A percentile compares a stretch with the other conserved stretches of the same genome.
Conservation (phyloP, 2,329 filamentous ascomycete genomes). For the Diaporthe vaccinii region DNA sequence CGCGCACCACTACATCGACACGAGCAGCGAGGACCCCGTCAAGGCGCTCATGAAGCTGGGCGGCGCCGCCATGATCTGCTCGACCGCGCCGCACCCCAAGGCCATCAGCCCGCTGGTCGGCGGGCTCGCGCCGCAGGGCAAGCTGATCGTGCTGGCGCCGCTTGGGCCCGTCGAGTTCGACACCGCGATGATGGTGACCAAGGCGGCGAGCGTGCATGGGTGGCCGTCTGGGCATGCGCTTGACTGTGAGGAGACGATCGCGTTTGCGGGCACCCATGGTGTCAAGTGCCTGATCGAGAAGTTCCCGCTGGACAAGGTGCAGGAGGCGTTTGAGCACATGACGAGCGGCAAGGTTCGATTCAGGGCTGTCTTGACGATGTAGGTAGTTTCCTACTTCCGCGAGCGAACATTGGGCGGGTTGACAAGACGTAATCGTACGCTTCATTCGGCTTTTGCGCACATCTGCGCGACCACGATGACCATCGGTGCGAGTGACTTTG, state of each 20-base stretch:
- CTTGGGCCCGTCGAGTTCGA: conserved; percentile 61
- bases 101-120: conserved; percentile 65
- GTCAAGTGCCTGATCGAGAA: conserved; percentile 75
- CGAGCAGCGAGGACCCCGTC: conserved; percentile 63
- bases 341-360: conserved; percentile 38
- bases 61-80: conserved; percentile 71
- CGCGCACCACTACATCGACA: conserved; percentile 72
- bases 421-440: neutral
- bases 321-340: conserved; percentile 53
- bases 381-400: too few relatives aligned
- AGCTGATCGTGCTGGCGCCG: conserved; percentile 68
- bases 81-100: conserved; percentile 73
- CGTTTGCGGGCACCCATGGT: conserved; percentile 71
- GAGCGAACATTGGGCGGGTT: too few relatives aligned
- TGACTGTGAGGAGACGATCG: conserved; percentile 74
- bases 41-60: conserved; percentile 67
- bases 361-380: conserved; percentile 40
- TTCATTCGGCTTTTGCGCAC: neutral
- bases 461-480: neutral
- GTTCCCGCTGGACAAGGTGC: conserved; percentile 64
- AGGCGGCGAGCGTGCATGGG: conserved; percentile 72
- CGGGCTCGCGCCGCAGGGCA: conserved; percentile 67
- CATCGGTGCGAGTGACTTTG: neutral
- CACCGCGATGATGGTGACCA: conserved; percentile 55
- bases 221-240: conserved; percentile 72